These are phyloP conservation scores for Coemansia javaensis DNA, from an alignment of 192 early-diverging fungal species.

Conservation along the genomic window DNA sequence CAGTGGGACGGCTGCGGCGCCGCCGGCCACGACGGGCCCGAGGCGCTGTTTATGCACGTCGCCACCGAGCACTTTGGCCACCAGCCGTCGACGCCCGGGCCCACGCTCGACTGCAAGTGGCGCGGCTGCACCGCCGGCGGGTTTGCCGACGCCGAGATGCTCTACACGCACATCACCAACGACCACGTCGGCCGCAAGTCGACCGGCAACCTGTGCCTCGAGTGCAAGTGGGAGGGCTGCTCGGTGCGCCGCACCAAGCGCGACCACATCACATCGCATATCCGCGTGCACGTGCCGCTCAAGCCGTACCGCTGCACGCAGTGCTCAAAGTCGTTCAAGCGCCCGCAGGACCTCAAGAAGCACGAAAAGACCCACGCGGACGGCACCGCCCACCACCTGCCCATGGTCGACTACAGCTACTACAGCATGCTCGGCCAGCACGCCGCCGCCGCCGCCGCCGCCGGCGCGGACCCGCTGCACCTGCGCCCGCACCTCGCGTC, in stretches of 20 bases:
- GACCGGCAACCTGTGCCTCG: conserved; percentile 79
- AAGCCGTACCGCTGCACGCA: conserved; percentile 85
- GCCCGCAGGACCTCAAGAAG: conserved; percentile 94
- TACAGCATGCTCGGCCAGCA: conserved; percentile 12
- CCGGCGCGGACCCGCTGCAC: no score
- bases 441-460: not conserved
- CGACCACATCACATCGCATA: conserved; percentile 97
- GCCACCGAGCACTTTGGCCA: conserved; percentile 19
- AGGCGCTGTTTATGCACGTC: conserved; percentile 11
- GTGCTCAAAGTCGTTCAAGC: conserved; percentile 83
- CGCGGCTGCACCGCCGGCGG: conserved; percentile 16
- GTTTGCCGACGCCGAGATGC: conserved; percentile 74
- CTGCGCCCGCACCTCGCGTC: conserved; percentile 26
- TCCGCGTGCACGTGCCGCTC: conserved; percentile 86
- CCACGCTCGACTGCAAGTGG: conserved; percentile 35
- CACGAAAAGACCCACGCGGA: conserved; percentile 80
- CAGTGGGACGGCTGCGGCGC: conserved; percentile 7
- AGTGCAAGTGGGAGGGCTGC: conserved; percentile 87
- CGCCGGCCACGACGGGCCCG: conserved; percentile 1
- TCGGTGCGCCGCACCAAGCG: conserved; percentile 68
- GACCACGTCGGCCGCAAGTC: conserved; percentile 90
- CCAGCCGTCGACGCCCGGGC: not conserved
- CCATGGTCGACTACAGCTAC: conserved; percentile 27
- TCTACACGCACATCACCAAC: conserved; percentile 82
- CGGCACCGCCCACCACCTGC: conserved; percentile 11